Base-by-base conservation (phyloP, 106 monocot species). In the Dioscorea alata region DNA sequence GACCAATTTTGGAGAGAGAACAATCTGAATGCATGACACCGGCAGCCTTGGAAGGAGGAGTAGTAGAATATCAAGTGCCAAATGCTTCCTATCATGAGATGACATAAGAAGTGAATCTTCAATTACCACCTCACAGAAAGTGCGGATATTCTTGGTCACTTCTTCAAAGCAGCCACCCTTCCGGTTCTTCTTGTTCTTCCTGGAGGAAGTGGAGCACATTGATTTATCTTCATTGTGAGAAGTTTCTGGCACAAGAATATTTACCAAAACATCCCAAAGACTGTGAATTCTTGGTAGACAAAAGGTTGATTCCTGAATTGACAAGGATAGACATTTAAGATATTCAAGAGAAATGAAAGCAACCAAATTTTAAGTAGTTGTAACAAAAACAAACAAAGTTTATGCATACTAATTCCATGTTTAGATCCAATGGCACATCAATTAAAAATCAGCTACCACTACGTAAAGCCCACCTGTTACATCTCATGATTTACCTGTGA, bases 81-180 rank as follows among this genome's bases (percentile, higher is more conserved):
- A 73, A 74, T 85, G 89, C 64, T 99, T 99, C 75, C 97, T 75
- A 28, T 99, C 97, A 81, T 99, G 92, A 79, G 97, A 99, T 35
- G 97, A 99, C 23, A 72, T 64, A 61, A 99, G 85, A 70, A 99
- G 77, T 49, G 83, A 79, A 72, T 76, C 81, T 78, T 99, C 97
- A 69, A 99, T 85, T 20, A 89, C 86, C 70, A 93, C 79, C 66
- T 92, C 93, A 60, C 68, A 79, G 60, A 99, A 99, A 77, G 49
- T 71, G 49, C 61, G 71, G 15, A 99, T 57, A 68, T 90, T 87
- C 42, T 71, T 79, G 10, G 75, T 63, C 59, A 71, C 64, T 67
- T 92, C 90, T 73, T 90, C 88, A 60, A 60, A 64, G 12, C 68
- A 83, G 51, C 74, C 73, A 14, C 82, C 72, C 65, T 99, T 99